These are phyloP conservation scores for Plasmodium relictum DNA, from an alignment of 169 alveolate species.

Conservation along the genomic window DNA sequence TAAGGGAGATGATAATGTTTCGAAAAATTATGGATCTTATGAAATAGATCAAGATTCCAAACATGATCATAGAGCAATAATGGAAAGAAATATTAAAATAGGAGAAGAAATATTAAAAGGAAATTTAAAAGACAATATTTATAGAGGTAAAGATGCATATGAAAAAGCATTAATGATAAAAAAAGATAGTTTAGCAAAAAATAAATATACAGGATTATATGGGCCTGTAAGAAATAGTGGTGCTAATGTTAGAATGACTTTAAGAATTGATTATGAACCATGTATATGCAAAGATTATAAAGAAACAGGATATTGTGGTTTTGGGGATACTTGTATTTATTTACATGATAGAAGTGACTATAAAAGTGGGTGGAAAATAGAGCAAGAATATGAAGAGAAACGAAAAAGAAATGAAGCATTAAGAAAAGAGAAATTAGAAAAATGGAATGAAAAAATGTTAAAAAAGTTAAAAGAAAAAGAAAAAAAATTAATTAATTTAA, in stretches of 20 bases:
- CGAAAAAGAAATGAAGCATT: constrained; percentile 87
- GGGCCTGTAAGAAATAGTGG: constrained; percentile 93
- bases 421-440: constrained; percentile 83
- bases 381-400: constrained; percentile 93
- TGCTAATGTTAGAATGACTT: constrained; percentile 92
- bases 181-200: constrained; percentile 88
- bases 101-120: constrained; percentile 87
- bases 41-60: constrained; percentile 86
- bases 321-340: constrained; percentile 97
- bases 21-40: constrained; percentile 79
- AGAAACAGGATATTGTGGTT: constrained; percentile 98
- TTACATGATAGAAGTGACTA: constrained; percentile 98
- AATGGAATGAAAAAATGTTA: constrained; percentile 81
- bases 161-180: constrained; percentile 83
- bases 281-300: constrained; percentile 97
- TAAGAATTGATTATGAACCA: constrained; percentile 96
- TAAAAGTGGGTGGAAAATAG: constrained; percentile 96
- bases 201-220: constrained; percentile 89
- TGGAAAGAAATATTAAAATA: constrained; percentile 89
- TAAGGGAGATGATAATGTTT: constrained; percentile 51
- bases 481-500: constrained; percentile 56
- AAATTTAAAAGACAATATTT: constrained; percentile 86
- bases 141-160: constrained; percentile 91
- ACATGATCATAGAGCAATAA: constrained; percentile 87
- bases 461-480: constrained; percentile 79